phyloP scores from a whole-genome alignment of 768 basidiomycete genomes.

The Termitomyces eurrhizus region DNA sequence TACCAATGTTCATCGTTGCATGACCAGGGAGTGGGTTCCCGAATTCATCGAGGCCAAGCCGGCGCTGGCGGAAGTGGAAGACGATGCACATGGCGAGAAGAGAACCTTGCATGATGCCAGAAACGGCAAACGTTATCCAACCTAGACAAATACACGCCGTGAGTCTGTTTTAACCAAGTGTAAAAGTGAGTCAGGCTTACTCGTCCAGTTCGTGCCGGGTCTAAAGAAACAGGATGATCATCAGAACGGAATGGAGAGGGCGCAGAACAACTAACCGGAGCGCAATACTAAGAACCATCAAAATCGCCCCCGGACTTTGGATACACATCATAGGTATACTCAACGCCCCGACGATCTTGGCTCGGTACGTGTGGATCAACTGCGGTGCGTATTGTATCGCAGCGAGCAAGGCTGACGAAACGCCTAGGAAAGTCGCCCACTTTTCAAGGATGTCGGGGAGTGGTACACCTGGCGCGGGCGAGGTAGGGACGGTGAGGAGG shows the following conservation, averaged over 20 bases:
- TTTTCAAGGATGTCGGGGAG: conserved; percentile 27
- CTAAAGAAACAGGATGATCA: conserved; percentile 26
- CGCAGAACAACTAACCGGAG: conserved; percentile 39
- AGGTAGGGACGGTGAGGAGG: conserved; percentile 39
- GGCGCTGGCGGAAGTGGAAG: conserved; percentile 79
- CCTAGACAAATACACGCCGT: conserved; percentile 33
- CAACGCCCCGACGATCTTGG: conserved; percentile 84
- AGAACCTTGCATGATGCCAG: conserved; percentile 79
- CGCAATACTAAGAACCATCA: conserved; percentile 86
- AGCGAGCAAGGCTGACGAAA: conserved; percentile 75
- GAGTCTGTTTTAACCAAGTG: not conserved
- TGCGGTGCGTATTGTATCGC: conserved; percentile 89
- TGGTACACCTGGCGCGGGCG: conserved; percentile 34
- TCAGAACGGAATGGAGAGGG: conserved; percentile 1
- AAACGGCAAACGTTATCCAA: conserved; percentile 78
- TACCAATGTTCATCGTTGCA: too few relatives aligned
- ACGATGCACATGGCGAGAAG: conserved; percentile 82
- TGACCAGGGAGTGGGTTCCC: conserved; percentile 44
- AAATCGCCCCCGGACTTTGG: conserved; percentile 83
- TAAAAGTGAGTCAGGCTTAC: conserved; percentile 31
- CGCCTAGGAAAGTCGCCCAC: conserved; percentile 88
- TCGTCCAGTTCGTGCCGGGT: conserved; percentile 84
- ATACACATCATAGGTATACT: conserved; percentile 96
- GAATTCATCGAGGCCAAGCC: conserved; percentile 84
- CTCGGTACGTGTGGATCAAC: conserved; percentile 70